A percentile compares a stretch with the other conserved stretches of the same genome.
These are phyloP conservation scores for Rhytidiadelphus loreus DNA, from an alignment of 225 moss, liverwort and hornwort genomes.

Conservation along the genomic window DNA sequence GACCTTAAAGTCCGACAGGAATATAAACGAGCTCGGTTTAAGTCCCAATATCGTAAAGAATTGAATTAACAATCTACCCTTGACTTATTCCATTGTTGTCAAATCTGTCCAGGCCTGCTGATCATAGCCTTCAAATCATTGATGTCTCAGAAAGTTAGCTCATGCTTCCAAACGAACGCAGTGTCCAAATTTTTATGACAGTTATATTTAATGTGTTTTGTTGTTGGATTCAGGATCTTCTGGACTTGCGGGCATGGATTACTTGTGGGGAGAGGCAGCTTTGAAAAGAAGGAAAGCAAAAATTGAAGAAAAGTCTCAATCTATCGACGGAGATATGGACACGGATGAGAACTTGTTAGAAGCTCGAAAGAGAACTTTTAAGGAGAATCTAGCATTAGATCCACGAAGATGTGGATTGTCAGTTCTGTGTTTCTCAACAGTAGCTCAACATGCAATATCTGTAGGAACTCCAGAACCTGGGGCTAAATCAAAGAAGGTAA, in stretches of 20 bases:
- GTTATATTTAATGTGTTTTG: background rate
- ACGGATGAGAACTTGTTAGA: slow-evolving; percentile 26
- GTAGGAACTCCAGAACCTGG: slow-evolving; percentile 7
- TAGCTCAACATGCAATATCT: slow-evolving; percentile 6
- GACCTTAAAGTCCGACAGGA: too few relatives aligned
- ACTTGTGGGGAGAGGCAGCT: slow-evolving; percentile 94
- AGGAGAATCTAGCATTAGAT: slow-evolving; percentile 71
- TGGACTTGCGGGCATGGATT: slow-evolving; percentile 74
- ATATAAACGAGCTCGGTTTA: too few relatives aligned
- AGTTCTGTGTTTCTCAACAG: slow-evolving; percentile 56
- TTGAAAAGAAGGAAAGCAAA: slow-evolving; percentile 59
- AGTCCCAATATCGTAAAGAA: too few relatives aligned
- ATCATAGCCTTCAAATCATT: background rate
- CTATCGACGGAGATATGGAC: slow-evolving; percentile 27
- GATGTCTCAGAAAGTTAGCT: background rate
- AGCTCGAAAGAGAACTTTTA: slow-evolving; percentile 56
- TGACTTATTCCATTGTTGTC: background rate
- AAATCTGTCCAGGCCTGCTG: background rate
- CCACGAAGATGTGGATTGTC: slow-evolving; percentile 86
- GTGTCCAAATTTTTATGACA: background rate
- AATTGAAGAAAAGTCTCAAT: slow-evolving; percentile 8
- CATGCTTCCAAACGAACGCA: background rate
- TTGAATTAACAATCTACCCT: background rate
- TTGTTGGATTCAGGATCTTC: slow-evolving; percentile 17
- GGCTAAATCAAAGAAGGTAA: slow-evolving; percentile 11